A percentile compares a stretch with the other conserved stretches of the same genome.
Conservation (phyloP, 2,329 filamentous ascomycete genomes). For the Chaetomiaceae sp. region DNA sequence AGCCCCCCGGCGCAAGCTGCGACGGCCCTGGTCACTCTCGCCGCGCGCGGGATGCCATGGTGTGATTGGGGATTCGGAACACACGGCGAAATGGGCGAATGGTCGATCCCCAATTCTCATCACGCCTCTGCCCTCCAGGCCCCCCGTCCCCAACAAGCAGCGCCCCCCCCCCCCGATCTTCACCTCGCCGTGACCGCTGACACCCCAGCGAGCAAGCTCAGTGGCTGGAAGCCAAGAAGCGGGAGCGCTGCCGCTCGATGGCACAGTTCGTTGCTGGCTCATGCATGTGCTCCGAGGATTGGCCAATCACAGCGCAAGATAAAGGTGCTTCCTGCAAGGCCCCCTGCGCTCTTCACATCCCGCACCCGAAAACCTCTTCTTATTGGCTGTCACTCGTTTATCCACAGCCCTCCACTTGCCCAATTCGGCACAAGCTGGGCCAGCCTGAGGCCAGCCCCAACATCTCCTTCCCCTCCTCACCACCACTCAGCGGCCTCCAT, state of each 20-base stretch:
- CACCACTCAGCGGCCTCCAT: not conserved
- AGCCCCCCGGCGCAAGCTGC: too few relatives aligned
- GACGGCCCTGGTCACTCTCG: too few relatives aligned
- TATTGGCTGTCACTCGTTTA: conserved; percentile 14
- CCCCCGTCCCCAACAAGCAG: too few relatives aligned
- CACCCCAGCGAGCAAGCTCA: not conserved
- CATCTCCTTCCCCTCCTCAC: not conserved
- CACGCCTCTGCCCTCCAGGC: too few relatives aligned
- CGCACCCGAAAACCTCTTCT: not conserved
- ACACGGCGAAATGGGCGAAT: conserved; percentile 4
- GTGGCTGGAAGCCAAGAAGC: conserved; percentile 2
- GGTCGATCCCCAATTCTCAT: conserved; percentile 6
- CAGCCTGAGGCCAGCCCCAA: conserved; percentile 1
- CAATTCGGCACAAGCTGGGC: conserved; percentile 9
- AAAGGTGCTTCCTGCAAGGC: conserved; percentile 18
- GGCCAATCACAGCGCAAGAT: conserved; percentile 13
- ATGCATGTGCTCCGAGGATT: conserved; percentile 20
- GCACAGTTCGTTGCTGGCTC: conserved; percentile 9
- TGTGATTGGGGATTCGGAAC: conserved; percentile 21
- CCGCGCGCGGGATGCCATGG: too few relatives aligned
- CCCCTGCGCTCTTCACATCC: conserved; percentile 16
- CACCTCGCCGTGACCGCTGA: conserved; percentile 2
- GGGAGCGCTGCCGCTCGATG: conserved; percentile 13
- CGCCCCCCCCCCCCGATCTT: conserved; percentile 5
- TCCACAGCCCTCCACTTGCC: conserved; percentile 15